Evolutionary conservation across 257 asterid species (phyloP).

Genomic region (Striga asiatica): DNA sequence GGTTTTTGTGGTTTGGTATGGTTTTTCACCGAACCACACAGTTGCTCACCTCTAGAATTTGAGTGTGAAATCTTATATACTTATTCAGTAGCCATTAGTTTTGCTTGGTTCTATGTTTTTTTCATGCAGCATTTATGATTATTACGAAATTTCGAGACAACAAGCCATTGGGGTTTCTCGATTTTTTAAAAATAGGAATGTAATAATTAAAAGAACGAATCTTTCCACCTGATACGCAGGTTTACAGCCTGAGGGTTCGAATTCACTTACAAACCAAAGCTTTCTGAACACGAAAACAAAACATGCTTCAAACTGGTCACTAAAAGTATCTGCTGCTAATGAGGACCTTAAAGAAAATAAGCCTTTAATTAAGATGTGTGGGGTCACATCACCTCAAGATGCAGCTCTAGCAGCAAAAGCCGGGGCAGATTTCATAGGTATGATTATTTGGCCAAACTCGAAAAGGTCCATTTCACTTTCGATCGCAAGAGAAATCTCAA

Average conservation of each 20-base stretch:
- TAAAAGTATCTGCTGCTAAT: constrained; percentile 20
- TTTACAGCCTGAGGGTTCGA: constrained; percentile 17
- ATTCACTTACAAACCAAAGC: constrained; percentile 14
- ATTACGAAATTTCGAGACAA: too few relatives aligned
- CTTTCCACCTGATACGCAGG: constrained; percentile 21
- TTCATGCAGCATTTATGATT: too few relatives aligned
- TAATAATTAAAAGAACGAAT: too few relatives aligned
- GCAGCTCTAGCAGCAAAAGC: constrained; percentile 94
- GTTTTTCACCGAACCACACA: too few relatives aligned
- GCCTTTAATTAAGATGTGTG: constrained; percentile 87
- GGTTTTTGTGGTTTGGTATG: too few relatives aligned
- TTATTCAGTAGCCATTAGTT: too few relatives aligned
- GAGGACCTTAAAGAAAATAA: constrained; percentile 21
- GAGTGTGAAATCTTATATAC: too few relatives aligned
- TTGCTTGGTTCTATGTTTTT: too few relatives aligned
- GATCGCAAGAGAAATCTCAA: constrained; percentile 81
- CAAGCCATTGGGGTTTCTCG: too few relatives aligned
- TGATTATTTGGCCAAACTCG: constrained; percentile 92
- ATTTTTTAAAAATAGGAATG: too few relatives aligned
- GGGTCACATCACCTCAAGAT: constrained; percentile 76
- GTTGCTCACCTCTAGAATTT: too few relatives aligned
- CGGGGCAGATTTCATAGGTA: constrained; percentile 83
- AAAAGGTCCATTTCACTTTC: constrained; percentile 65
- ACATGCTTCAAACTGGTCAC: constrained; percentile 22
- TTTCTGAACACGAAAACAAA: constrained; percentile 20